Percentiles rank a stretch among this genome's conserved stretches.
phyloP scores from a whole-genome alignment of 2,329 filamentous ascomycete species.

The Epicoccum sorghinum region DNA sequence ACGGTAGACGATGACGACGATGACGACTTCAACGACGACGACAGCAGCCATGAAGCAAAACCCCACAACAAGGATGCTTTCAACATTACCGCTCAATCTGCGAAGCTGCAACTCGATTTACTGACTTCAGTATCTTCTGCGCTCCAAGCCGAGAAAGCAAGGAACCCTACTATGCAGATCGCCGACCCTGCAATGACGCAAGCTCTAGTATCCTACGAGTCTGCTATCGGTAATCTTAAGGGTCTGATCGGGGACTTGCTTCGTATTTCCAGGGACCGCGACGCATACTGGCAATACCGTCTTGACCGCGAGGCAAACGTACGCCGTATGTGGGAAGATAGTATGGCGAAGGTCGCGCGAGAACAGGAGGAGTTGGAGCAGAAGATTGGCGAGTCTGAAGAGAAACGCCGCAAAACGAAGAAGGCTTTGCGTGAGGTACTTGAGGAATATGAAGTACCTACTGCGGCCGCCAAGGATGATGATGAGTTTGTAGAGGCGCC shows the following conservation, averaged over 20 bases:
- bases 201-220: slow-evolving; percentile 84
- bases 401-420: slow-evolving; percentile 89
- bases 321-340: slow-evolving; percentile 97
- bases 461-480: slow-evolving; percentile 21
- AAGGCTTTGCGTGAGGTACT: slow-evolving; percentile 85
- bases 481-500: slow-evolving; percentile 43
- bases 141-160: slow-evolving; percentile 71
- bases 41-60: slow-evolving; percentile 74
- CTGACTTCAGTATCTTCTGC: slow-evolving; percentile 85
- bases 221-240: slow-evolving; percentile 85
- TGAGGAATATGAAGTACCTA: slow-evolving; percentile 56
- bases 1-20: slow-evolving; percentile 65
- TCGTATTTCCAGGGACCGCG: slow-evolving; percentile 90
- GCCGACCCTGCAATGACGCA: slow-evolving; percentile 77
- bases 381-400: slow-evolving; percentile 85
- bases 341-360: slow-evolving; percentile 89
- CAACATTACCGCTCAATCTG: slow-evolving; percentile 95
- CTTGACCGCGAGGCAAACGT: slow-evolving; percentile 90
- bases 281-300: slow-evolving; percentile 96
- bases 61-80: slow-evolving; percentile 88
- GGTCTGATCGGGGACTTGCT: slow-evolving; percentile 83
- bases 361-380: slow-evolving; percentile 93
- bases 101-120: slow-evolving; percentile 88
- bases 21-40: slow-evolving; percentile 81
- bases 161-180: slow-evolving; percentile 73